These are phyloP conservation scores for Piromyces sp. DNA, from an alignment of 192 early-diverging fungal genomes.

Conservation along the genomic window DNA sequence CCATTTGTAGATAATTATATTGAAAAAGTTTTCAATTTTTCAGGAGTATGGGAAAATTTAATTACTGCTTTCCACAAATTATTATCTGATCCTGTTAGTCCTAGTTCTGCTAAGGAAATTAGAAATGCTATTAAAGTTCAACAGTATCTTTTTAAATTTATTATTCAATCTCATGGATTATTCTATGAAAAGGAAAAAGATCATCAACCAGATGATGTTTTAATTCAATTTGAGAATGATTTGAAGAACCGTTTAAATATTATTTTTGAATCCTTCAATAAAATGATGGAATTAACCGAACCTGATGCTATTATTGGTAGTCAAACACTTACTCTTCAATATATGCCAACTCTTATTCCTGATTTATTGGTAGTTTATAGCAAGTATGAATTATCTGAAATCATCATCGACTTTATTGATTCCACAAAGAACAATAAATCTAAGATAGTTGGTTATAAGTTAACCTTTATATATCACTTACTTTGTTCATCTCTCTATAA, in stretches of 20 bases:
- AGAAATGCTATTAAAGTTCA: constrained; percentile 42
- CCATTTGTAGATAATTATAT: constrained; percentile 39
- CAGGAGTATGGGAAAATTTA: constrained; percentile 12
- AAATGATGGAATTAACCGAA: constrained; percentile 26
- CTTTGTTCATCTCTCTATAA: constrained; percentile 13
- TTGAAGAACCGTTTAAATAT: constrained; percentile 24
- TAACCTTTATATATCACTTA: constrained; percentile 15
- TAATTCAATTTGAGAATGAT: background rate
- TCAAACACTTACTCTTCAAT: constrained; percentile 34
- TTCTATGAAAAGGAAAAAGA: background rate
- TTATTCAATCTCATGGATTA: constrained; percentile 20
- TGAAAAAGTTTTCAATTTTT: constrained; percentile 22
- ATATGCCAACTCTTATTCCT: constrained; percentile 17
- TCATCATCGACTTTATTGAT: background rate
- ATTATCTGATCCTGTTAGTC: constrained; percentile 15
- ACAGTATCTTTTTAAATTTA: constrained; percentile 36
- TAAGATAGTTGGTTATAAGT: constrained; percentile 12
- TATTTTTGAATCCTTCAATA: constrained; percentile 20
- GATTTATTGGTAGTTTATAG: constrained; percentile 13
- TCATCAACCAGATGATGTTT: background rate
- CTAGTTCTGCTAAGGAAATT: constrained; percentile 17
- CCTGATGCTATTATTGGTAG: constrained; percentile 34
- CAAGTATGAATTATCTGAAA: background rate
- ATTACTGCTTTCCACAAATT: constrained; percentile 16
- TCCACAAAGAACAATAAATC: background rate